Evolutionary conservation across 1,284 basidiomycete species (phyloP).

Genomic region (Leccinum pseudoinsigne): DNA sequence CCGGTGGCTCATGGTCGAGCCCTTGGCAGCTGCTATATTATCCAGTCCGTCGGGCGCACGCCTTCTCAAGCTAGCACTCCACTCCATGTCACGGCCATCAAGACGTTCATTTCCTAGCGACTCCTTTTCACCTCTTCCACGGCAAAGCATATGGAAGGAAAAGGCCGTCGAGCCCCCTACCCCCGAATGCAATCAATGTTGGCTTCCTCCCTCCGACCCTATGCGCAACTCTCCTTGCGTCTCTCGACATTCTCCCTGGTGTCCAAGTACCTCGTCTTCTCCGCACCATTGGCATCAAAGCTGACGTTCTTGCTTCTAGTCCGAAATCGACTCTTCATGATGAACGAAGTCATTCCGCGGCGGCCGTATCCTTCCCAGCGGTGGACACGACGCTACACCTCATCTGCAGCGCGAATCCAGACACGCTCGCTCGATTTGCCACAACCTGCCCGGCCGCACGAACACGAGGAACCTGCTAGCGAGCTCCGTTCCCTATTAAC

Average conservation of each 20-base stretch:
- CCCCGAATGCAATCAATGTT: slow-evolving; percentile 30
- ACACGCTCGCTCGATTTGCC: slow-evolving; percentile 13
- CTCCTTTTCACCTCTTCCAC: slow-evolving; percentile 56
- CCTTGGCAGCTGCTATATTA: slow-evolving; percentile 27
- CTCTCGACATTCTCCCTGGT: slow-evolving; percentile 43
- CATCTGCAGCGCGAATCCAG: slow-evolving; percentile 27
- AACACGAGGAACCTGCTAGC: slow-evolving; percentile 9
- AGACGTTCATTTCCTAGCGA: slow-evolving; percentile 38
- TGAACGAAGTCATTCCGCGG: slow-evolving; percentile 33
- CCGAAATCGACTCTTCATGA: slow-evolving; percentile 34
- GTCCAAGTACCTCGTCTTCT: slow-evolving; percentile 31
- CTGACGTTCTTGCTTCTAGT: slow-evolving; percentile 24
- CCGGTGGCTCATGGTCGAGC: slow-evolving; percentile 33
- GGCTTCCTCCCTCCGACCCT: slow-evolving; percentile 24
- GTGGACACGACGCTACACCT: slow-evolving; percentile 27
- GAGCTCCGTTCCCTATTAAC: slow-evolving; percentile 26
- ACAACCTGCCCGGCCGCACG: slow-evolving; percentile 7
- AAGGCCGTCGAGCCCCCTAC: slow-evolving; percentile 37
- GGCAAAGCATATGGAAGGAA: slow-evolving; percentile 52
- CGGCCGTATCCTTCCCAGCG: slow-evolving; percentile 30
- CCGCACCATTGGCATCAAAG: background rate
- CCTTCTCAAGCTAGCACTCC: slow-evolving; percentile 24
- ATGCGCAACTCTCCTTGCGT: slow-evolving; percentile 41
- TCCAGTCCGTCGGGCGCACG: slow-evolving; percentile 18
- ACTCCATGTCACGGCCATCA: slow-evolving; percentile 29